These are phyloP conservation scores for Xylariaceae sp. DNA, from an alignment of 2,329 filamentous ascomycete species.

Conservation along the genomic window DNA sequence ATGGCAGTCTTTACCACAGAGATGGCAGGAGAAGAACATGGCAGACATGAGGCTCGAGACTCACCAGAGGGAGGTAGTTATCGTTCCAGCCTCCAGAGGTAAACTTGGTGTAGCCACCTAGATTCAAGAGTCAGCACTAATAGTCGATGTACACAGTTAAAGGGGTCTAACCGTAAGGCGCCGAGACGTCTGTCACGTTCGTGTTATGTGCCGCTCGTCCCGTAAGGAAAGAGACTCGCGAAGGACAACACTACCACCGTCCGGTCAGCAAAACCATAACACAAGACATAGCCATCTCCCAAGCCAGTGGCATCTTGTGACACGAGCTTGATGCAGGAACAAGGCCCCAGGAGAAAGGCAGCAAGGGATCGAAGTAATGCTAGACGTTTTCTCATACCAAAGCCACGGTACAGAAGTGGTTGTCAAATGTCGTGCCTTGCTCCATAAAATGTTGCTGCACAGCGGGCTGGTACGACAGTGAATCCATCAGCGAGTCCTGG, in stretches of 20 bases:
- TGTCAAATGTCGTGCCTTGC: constrained; percentile 43
- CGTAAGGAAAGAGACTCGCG: constrained; percentile 22
- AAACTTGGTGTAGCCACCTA: constrained; percentile 43
- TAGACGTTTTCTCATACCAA: no score
- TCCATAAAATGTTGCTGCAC: constrained; percentile 40
- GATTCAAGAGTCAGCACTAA: not conserved
- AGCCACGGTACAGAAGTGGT: constrained; percentile 49
- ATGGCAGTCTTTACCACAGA: no score
- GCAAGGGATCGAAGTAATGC: no score
- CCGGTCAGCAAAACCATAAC: no score
- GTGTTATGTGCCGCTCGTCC: constrained; percentile 53
- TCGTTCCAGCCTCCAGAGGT: constrained; percentile 42
- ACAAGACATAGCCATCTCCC: no score
- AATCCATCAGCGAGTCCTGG: constrained; percentile 48
- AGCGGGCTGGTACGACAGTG: constrained; percentile 42
- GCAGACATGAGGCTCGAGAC: not conserved
- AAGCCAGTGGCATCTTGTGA: no score
- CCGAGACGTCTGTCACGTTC: constrained; percentile 42
- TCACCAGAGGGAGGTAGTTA: constrained; percentile 39
- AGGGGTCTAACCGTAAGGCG: constrained; percentile 42
- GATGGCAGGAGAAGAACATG: no score
- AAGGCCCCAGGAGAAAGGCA: constrained; percentile 50
- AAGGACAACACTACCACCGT: not conserved
- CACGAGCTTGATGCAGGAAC: not conserved
- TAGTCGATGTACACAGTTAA: constrained; percentile 6